Evolutionary conservation across 2,329 filamentous ascomycete species (phyloP).

Genomic region (Mariannaea elegans): DNA sequence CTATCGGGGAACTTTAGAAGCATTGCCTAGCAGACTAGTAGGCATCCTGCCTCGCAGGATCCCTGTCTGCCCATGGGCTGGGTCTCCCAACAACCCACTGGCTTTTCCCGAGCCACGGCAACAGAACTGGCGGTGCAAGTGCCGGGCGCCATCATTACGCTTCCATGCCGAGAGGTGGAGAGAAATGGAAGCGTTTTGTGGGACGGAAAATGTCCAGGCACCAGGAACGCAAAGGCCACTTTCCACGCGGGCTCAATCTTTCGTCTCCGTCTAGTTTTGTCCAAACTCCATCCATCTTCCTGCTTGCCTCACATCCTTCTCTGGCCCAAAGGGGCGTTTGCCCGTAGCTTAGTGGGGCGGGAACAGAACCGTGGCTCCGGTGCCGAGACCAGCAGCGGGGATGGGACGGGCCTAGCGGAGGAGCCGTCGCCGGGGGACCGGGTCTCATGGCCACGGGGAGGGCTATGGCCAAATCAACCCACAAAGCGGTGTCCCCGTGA

Average conservation of each 20-base stretch:
- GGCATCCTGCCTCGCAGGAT: not conserved
- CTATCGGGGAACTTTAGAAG: conserved; percentile 12
- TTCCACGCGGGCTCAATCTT: not conserved
- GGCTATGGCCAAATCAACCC: conserved; percentile 8
- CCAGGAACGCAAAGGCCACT: conserved; percentile 3
- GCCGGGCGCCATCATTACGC: conserved; percentile 16
- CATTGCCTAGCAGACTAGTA: conserved; percentile 8
- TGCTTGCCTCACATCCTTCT: not conserved
- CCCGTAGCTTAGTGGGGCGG: conserved; percentile 36
- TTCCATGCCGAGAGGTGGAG: not conserved
- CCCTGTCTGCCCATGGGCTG: conserved; percentile 10
- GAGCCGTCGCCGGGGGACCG: conserved; percentile 17
- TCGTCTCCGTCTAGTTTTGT: not conserved
- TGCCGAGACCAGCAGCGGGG: conserved; percentile 36
- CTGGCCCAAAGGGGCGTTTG: conserved; percentile 24
- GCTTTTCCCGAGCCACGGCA: conserved; percentile 8
- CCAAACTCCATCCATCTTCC: not conserved
- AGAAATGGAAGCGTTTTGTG: conserved; percentile 13
- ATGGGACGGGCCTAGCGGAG: conserved; percentile 28
- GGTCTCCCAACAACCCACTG: not conserved
- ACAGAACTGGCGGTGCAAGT: conserved; percentile 15
- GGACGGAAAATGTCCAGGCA: not conserved
- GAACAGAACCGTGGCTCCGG: conserved; percentile 41
- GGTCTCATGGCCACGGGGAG: conserved; percentile 2
- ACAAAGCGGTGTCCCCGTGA: conserved; percentile 4